These are phyloP conservation scores for Bipolaris victoriae DNA, from an alignment of 2,329 filamentous ascomycete genomes.

Conservation along the genomic window DNA sequence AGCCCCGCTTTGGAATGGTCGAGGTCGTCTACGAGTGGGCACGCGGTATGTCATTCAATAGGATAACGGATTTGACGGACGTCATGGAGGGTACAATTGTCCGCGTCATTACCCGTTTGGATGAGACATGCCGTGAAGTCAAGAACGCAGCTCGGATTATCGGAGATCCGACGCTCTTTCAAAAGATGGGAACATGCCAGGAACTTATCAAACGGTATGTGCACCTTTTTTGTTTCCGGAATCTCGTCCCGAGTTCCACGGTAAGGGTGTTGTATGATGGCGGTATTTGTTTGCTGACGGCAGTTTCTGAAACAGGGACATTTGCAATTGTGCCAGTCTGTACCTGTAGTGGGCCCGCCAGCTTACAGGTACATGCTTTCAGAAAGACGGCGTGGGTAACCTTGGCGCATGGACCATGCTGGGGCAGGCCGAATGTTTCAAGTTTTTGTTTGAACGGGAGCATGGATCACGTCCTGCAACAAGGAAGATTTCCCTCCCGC, in stretches of 20 bases:
- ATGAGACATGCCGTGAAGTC: slow-evolving; percentile 96
- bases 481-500: neutral
- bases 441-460: neutral
- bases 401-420: neutral
- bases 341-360: slow-evolving; percentile 39
- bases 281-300: slow-evolving; percentile 5
- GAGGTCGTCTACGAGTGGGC: slow-evolving; percentile 99
- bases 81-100: slow-evolving; percentile 98
- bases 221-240: neutral
- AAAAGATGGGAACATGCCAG: slow-evolving; percentile 97
- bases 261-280: neutral
- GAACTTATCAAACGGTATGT: slow-evolving; percentile 98
- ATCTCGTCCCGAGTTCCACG: slow-evolving; percentile 4
- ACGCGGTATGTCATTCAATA: slow-evolving; percentile 95
- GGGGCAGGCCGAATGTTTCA: neutral
- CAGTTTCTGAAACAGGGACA: slow-evolving; percentile 41
- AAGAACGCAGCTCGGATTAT: slow-evolving; percentile 97
- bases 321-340: slow-evolving; percentile 50
- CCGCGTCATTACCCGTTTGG: slow-evolving; percentile 86
- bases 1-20: slow-evolving; percentile 88
- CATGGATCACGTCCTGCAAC: neutral
- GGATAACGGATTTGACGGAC: slow-evolving; percentile 94
- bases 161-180: slow-evolving; percentile 88
- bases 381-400: neutral
- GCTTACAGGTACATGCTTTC: neutral